Conservation (phyloP, 2,329 filamentous ascomycete species). For the Juglanconis juglandina region DNA sequence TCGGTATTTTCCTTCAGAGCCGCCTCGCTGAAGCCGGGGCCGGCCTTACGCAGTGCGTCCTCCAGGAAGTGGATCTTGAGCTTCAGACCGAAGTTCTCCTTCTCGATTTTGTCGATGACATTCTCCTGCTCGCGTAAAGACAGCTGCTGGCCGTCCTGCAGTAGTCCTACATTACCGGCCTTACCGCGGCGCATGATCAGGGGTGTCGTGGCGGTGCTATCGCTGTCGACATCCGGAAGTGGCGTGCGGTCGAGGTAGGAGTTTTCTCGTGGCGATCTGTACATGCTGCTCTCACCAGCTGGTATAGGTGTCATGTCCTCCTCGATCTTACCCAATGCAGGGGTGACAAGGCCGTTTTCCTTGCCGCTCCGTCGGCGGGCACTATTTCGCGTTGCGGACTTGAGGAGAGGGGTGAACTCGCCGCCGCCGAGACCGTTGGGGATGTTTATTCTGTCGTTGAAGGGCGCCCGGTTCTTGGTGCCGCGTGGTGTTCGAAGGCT, state of each 20-base stretch:
- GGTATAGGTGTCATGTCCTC: slow-evolving; percentile 74
- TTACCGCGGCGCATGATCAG: slow-evolving; percentile 65
- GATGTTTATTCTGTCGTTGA: slow-evolving; percentile 70
- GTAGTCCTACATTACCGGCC: slow-evolving; percentile 43
- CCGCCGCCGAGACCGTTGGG: slow-evolving; percentile 61
- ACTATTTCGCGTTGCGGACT: slow-evolving; percentile 71
- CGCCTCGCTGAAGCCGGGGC: slow-evolving; percentile 83
- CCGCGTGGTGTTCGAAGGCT: slow-evolving; percentile 71
- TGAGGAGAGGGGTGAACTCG: slow-evolving; percentile 93
- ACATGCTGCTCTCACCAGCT: slow-evolving; percentile 68
- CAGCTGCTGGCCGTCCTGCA: slow-evolving; percentile 85
- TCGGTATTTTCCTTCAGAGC: slow-evolving; percentile 94
- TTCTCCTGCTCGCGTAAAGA: slow-evolving; percentile 93
- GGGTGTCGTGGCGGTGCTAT: slow-evolving; percentile 80
- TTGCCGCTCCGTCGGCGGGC: slow-evolving; percentile 60
- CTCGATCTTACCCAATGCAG: slow-evolving; percentile 65
- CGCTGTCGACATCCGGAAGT: slow-evolving; percentile 70
- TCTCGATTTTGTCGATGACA: slow-evolving; percentile 92
- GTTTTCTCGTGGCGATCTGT: slow-evolving; percentile 62
- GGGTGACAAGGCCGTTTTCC: slow-evolving; percentile 61
- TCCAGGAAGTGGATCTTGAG: slow-evolving; percentile 96
- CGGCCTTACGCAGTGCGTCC: slow-evolving; percentile 80
- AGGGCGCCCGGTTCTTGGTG: slow-evolving; percentile 53
- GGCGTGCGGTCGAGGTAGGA: slow-evolving; percentile 68
- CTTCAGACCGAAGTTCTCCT: slow-evolving; percentile 96